A percentile compares a stretch with the other conserved stretches of the same genome.
Evolutionary conservation across 1,139 yeast genomes (phyloP).

Genomic region (Saccharomyces pastorianus): DNA sequence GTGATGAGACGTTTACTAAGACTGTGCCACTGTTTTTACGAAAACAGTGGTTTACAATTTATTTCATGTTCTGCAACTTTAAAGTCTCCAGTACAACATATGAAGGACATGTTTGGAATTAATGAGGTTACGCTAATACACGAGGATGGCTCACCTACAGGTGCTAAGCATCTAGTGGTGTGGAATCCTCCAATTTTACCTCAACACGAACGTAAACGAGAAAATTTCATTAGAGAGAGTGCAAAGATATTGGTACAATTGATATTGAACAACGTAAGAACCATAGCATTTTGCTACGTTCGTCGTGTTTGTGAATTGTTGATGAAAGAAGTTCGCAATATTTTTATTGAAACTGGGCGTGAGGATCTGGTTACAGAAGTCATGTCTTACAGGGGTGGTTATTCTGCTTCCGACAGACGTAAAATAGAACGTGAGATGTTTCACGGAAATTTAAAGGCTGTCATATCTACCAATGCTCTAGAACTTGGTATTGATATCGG

Average conservation of each 20-base stretch:
- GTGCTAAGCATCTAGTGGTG: conserved; percentile 61
- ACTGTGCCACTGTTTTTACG: conserved; percentile 43
- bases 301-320: conserved; percentile 78
- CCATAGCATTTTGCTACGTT: conserved; percentile 84
- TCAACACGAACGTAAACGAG: conserved; percentile 39
- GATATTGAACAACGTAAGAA: conserved; percentile 56
- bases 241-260: conserved; percentile 64
- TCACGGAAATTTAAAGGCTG: conserved; percentile 71
- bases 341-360: conserved; percentile 38
- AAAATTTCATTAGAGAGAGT: conserved; percentile 65
- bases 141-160: conserved; percentile 84
- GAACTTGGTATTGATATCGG: conserved; percentile 95
- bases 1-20: conserved; percentile 72
- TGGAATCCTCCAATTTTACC: conserved; percentile 66
- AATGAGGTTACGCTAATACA: conserved; percentile 44
- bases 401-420: conserved; percentile 76
- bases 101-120: conserved; percentile 66
- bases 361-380: conserved; percentile 52
- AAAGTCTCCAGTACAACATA: conserved; percentile 60
- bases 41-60: conserved; percentile 48
- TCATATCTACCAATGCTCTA: conserved; percentile 88
- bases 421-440: conserved; percentile 86
- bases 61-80: conserved; percentile 94
- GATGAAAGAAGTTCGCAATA: conserved; percentile 67
- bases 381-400: conserved; percentile 94